Evolutionary conservation across 768 basidiomycete species (phyloP).

Genomic region (Serendipita vermifera): DNA sequence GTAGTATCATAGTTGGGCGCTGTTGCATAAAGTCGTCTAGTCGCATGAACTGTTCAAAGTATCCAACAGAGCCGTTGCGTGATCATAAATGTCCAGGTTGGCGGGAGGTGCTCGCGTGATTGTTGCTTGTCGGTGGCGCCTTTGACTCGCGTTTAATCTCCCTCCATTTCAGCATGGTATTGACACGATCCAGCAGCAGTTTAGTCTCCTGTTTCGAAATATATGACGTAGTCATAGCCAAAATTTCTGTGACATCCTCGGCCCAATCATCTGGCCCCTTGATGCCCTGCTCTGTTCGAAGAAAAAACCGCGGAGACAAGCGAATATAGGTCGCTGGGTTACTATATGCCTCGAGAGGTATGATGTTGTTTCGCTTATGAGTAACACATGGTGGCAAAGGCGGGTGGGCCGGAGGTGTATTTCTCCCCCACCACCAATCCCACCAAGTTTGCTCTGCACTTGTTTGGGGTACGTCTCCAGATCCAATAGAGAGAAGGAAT

Average conservation of each 20-base stretch:
- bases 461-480: neutral
- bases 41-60: too few species aligned
- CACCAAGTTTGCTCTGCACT: neutral
- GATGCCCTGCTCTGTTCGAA: neutral
- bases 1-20: too few species aligned
- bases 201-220: neutral
- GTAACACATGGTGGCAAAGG: neutral
- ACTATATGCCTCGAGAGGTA: neutral
- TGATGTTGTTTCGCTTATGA: slow-evolving; percentile 1
- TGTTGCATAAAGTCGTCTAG: too few species aligned
- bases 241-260: neutral
- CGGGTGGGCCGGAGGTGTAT: neutral
- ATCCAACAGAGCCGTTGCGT: too few species aligned
- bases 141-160: too few species aligned
- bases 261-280: slow-evolving; percentile 3
- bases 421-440: slow-evolving; percentile 2
- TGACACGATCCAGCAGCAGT: neutral
- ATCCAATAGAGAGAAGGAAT: neutral
- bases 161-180: slow-evolving; percentile 4
- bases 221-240: neutral
- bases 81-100: too few species aligned
- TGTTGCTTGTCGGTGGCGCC: neutral
- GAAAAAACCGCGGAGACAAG: neutral
- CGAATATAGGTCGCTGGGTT: neutral
- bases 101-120: too few species aligned